Conservation (phyloP, 345 rosid species). For the Viola odorata region DNA sequence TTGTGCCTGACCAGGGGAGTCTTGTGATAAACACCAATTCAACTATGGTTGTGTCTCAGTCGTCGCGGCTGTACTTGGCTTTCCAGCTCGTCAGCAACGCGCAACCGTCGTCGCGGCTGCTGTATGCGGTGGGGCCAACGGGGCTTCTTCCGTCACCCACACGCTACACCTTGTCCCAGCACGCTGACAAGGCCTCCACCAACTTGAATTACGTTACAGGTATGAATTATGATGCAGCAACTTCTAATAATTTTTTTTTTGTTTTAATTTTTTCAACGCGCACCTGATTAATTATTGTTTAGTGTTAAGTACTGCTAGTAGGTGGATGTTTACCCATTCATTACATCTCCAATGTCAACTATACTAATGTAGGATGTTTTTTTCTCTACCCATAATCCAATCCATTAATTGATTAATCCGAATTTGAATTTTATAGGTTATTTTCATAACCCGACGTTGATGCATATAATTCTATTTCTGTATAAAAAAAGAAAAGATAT, state of each 20-base stretch:
- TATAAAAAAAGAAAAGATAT: too few species aligned
- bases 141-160: constrained; percentile 46
- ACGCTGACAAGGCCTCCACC: constrained; percentile 43
- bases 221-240: constrained; percentile 8
- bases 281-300: too few species aligned
- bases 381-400: background rate
- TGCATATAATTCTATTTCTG: too few species aligned
- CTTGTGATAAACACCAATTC: constrained; percentile 37
- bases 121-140: constrained; percentile 58
- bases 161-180: constrained; percentile 38
- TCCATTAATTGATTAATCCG: too few species aligned
- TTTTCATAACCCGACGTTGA: too few species aligned
- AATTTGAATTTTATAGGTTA: too few species aligned
- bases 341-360: background rate
- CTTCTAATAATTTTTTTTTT: too few species aligned
- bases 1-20: constrained; percentile 51
- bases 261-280: too few species aligned
- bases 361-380: background rate
- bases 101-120: constrained; percentile 35
- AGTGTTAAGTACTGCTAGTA: background rate
- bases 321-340: background rate
- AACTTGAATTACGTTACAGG: constrained; percentile 56
- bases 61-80: constrained; percentile 53
- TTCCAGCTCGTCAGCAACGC: constrained; percentile 43
- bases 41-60: constrained; percentile 34